Evolutionary conservation across 2,329 filamentous ascomycete species (phyloP), one percentile per base, ranked within the genome.

Genomic region (Ascochyta fabae): DNA sequence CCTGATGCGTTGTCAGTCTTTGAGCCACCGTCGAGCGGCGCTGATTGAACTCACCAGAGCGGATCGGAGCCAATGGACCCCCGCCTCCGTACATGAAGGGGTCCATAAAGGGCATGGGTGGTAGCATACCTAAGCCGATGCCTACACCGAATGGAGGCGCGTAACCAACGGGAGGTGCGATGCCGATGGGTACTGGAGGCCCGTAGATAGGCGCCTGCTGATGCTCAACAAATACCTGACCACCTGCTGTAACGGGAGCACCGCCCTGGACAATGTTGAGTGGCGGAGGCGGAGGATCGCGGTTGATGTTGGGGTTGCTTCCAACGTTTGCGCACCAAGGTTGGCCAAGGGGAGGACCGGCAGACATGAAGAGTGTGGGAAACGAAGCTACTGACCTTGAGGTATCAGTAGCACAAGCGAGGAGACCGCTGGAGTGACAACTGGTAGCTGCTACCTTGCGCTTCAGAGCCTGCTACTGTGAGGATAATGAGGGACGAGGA

Each of bases 261-360:
- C 51, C 59, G 10, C 31, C 56, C 1, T 58, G 58, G n/a, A 55
- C 50, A 9, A 53, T 59, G 53, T 64, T 61, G 19, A 68, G 51
- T 6, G 68, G 65, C 4, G 69, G 67, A 10, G 72, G 72, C 3
- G 68, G 68, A 5, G 69, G 64, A 6, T 71, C 68, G 56, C 66
- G 71, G 56, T 70, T 70, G 53, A 75, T 70, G 56, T 71, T 72
- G 15, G 71, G 70, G 53, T 75, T 75, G 52, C 64, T 62, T 29
- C 66, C 65, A n/a, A 74, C 59, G 61, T 74, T 67, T 35, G 59
- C 66, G 51, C 58, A 49, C 65, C 66, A 72, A 34, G 69, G 61
- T 48, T 64, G 53, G 38, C 68, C 68, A 29, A 66, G 50, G 36
- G 68, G 69, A 45, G 66, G 70, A 9, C 65, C 66, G 22, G 61